Evolutionary conservation across 2,329 filamentous ascomycete genomes (phyloP).

Genomic region (Exophiala dermatitidis): DNA sequence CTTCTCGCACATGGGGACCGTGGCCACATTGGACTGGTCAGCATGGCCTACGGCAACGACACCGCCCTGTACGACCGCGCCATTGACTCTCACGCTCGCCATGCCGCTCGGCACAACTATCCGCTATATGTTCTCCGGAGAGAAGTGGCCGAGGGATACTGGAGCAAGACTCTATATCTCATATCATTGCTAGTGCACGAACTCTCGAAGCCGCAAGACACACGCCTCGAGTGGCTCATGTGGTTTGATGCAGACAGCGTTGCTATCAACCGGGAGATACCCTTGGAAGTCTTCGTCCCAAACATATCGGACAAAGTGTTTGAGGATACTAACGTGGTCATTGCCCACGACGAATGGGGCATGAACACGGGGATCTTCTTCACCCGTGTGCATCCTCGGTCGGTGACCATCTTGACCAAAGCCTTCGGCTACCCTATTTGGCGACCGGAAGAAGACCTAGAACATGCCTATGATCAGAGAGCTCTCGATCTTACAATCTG

Average conservation of each 20-base stretch:
- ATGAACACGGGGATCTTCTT: neutral
- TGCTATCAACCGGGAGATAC: constrained; percentile 32
- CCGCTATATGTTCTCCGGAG: constrained; percentile 30
- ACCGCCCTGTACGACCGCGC: constrained; percentile 33
- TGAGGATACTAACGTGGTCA: neutral
- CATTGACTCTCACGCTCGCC: constrained; percentile 31
- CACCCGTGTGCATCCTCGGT: neutral
- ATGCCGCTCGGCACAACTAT: constrained; percentile 33
- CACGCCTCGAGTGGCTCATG: constrained; percentile 34
- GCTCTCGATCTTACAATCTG: neutral
- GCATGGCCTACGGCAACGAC: constrained; percentile 2
- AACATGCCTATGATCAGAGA: neutral
- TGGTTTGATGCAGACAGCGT: constrained; percentile 34
- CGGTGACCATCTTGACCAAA: neutral
- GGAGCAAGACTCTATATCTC: constrained; percentile 26
- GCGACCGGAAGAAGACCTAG: neutral
- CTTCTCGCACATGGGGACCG: neutral
- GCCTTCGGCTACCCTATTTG: neutral
- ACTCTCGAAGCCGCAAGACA: constrained; percentile 29
- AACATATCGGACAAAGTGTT: neutral
- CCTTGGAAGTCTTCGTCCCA: constrained; percentile 24
- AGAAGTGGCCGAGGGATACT: neutral
- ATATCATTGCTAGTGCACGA: constrained; percentile 30
- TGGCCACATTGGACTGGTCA: neutral
- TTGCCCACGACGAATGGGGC: neutral